These are phyloP conservation scores for Malassezia yamatoensis DNA, from an alignment of 1,284 basidiomycete species.

Conservation along the genomic window DNA sequence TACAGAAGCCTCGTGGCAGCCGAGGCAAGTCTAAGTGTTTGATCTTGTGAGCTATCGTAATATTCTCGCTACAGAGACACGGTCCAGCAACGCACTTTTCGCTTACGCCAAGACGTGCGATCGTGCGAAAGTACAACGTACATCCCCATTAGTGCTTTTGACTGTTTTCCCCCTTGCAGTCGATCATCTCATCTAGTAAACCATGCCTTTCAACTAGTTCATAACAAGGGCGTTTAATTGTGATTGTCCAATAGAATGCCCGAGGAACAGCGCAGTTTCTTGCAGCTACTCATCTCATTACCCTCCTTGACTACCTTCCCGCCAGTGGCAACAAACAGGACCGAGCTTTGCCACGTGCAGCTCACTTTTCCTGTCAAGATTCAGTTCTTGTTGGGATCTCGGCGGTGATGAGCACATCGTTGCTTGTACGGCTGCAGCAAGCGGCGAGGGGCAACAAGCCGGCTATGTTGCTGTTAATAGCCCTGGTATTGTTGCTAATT, in stretches of 20 bases:
- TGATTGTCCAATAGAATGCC: too few relatives aligned
- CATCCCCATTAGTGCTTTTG: background rate
- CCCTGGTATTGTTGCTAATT: slow-evolving; percentile 7
- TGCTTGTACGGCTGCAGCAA: slow-evolving; percentile 8
- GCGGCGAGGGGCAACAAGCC: slow-evolving; percentile 7
- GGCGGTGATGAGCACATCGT: background rate
- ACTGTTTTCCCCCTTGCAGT: background rate
- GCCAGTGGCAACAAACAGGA: too few relatives aligned
- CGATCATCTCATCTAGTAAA: background rate
- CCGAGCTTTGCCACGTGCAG: background rate
- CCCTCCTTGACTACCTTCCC: too few relatives aligned
- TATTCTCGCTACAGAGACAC: background rate
- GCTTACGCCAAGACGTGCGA: too few relatives aligned
- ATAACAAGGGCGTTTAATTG: too few relatives aligned
- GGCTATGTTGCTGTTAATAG: background rate
- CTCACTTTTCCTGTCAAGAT: background rate
- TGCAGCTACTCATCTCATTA: too few relatives aligned
- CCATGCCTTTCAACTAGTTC: background rate
- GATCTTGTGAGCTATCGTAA: slow-evolving; percentile 51
- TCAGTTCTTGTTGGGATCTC: background rate
- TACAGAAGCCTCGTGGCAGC: slow-evolving; percentile 50
- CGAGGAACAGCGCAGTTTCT: too few relatives aligned
- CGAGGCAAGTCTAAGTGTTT: slow-evolving; percentile 53
- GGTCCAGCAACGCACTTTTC: background rate
- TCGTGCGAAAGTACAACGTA: background rate